Conservation (phyloP, 1,284 basidiomycete species). For the Limonomyces culmigenus region DNA sequence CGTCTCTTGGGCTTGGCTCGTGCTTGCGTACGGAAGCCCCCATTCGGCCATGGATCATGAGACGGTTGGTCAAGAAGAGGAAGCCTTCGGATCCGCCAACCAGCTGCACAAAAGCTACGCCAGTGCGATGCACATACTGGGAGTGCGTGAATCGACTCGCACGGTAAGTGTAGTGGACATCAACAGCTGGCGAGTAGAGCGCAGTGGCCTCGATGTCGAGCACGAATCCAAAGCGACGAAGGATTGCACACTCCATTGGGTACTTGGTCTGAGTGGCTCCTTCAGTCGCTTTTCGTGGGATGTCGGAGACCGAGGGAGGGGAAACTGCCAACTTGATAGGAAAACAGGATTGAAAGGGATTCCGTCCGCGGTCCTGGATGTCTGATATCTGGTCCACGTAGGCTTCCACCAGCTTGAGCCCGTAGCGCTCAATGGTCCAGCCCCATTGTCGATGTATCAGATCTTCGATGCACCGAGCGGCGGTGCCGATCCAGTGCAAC, state of each 20-base stretch:
- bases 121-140: conserved; percentile 80
- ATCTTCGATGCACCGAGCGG: conserved; percentile 91
- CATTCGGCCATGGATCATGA: conserved; percentile 53
- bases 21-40: no score
- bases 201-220: conserved; percentile 73
- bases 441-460: conserved; percentile 76
- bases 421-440: conserved; percentile 77
- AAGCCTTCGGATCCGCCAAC: conserved; percentile 67
- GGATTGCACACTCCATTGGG: conserved; percentile 71
- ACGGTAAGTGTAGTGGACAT: conserved; percentile 83
- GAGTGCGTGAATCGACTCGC: conserved; percentile 62
- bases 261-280: conserved; percentile 41
- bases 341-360: conserved; percentile 80
- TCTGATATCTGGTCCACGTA: conserved; percentile 81
- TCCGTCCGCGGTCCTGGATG: conserved; percentile 60
- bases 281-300: conserved; percentile 52
- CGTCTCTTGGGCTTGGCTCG: no score
- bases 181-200: conserved; percentile 62
- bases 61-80: conserved; percentile 74
- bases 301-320: conserved; percentile 55
- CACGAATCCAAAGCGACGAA: conserved; percentile 67
- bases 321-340: conserved; percentile 59
- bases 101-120: conserved; percentile 77
- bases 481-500: conserved; percentile 93
- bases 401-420: conserved; percentile 84